Evolutionary conservation across 768 basidiomycete species (phyloP).

Genomic region (Hericium alpestre): DNA sequence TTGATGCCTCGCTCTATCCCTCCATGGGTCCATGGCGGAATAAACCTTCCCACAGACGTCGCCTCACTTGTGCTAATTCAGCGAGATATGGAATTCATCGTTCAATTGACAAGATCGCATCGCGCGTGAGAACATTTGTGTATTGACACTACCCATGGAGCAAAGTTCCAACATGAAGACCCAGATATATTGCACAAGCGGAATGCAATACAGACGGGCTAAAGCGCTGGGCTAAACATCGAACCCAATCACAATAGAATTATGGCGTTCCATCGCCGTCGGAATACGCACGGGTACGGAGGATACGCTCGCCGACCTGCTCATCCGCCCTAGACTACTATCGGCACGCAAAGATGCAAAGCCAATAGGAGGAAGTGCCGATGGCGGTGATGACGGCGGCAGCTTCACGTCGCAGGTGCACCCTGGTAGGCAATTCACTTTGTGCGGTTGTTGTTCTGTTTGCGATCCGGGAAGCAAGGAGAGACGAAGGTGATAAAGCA

Average conservation of each 20-base stretch:
- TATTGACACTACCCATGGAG: no score
- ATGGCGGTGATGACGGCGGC: slow-evolving; percentile 7
- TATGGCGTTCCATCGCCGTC: slow-evolving; percentile 12
- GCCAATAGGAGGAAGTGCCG: slow-evolving; percentile 8
- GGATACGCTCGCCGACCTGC: background rate
- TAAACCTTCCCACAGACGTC: no score
- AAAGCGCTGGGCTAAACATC: slow-evolving; percentile 1
- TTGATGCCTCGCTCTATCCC: no score
- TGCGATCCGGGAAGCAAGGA: slow-evolving; percentile 1
- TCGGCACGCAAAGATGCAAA: background rate
- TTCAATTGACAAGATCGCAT: no score
- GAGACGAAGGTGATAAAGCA: slow-evolving; percentile 2
- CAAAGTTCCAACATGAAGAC: no score
- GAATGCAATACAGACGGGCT: no score
- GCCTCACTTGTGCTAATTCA: no score
- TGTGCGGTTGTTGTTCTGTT: background rate
- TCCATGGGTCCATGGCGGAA: no score
- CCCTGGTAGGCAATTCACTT: slow-evolving; percentile 8
- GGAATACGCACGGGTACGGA: slow-evolving; percentile 12
- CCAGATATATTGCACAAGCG: no score
- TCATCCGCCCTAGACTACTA: background rate
- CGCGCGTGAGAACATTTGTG: no score
- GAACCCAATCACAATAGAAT: slow-evolving; percentile 11
- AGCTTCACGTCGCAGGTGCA: slow-evolving; percentile 11
- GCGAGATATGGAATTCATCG: no score